Evolutionary conservation across 768 basidiomycete genomes (phyloP).

Genomic region (Ephemerocybe angulata): DNA sequence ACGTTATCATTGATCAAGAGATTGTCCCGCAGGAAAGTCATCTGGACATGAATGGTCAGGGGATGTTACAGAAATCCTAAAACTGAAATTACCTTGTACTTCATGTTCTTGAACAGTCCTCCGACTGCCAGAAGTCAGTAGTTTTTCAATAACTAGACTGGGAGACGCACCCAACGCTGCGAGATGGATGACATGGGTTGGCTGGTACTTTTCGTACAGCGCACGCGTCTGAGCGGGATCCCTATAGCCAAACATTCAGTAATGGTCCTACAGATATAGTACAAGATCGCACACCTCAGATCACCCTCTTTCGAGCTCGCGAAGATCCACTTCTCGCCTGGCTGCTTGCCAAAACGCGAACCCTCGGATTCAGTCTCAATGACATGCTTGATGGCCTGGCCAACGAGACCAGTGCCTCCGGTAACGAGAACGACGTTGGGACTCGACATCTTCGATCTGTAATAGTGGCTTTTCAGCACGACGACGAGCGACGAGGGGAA

Average conservation of each 20-base stretch:
- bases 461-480: no score
- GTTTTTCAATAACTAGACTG: neutral
- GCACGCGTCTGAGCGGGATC: slow-evolving; percentile 64
- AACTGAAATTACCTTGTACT: slow-evolving; percentile 65
- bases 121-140: slow-evolving; percentile 55
- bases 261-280: neutral
- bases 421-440: slow-evolving; percentile 69
- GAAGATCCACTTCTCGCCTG: slow-evolving; percentile 86
- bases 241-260: slow-evolving; percentile 34
- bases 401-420: slow-evolving; percentile 83
- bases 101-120: slow-evolving; percentile 94
- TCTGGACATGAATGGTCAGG: slow-evolving; percentile 38
- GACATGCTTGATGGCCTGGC: slow-evolving; percentile 75
- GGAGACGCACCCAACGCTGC: slow-evolving; percentile 77
- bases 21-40: slow-evolving; percentile 93
- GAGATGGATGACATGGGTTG: slow-evolving; percentile 95
- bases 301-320: slow-evolving; percentile 77
- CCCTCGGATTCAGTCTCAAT: slow-evolving; percentile 76
- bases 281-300: slow-evolving; percentile 55
- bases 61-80: neutral
- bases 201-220: slow-evolving; percentile 87
- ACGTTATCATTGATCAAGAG: slow-evolving; percentile 95
- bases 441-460: slow-evolving; percentile 21
- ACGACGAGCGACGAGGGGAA: no score
- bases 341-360: slow-evolving; percentile 70